Percentiles rank a stretch among this genome's conserved stretches.
phyloP scores from a whole-genome alignment of 345 rosid species.

The Citropsis articulata region DNA sequence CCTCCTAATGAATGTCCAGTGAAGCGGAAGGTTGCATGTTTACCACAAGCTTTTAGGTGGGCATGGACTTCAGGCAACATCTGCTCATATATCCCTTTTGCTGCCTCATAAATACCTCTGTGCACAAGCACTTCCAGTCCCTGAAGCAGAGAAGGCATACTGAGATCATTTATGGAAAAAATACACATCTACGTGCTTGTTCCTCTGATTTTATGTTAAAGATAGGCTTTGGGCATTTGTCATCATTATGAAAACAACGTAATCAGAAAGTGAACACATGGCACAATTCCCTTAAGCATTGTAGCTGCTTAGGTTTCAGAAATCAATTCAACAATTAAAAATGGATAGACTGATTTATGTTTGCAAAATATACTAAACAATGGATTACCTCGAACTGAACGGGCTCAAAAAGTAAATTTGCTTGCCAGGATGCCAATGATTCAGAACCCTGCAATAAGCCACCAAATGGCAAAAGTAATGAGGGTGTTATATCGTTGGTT shows the following conservation, averaged over 20 bases:
- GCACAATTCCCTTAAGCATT: constrained; percentile 2
- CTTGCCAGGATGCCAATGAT: constrained; percentile 93
- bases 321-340: background rate
- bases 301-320: background rate
- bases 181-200: background rate
- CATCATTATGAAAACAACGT: background rate
- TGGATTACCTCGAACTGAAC: constrained; percentile 68
- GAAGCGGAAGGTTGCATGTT: constrained; percentile 71
- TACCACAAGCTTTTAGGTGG: constrained; percentile 65
- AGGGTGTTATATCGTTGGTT: background rate
- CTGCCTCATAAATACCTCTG: constrained; percentile 98
- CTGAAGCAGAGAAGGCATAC: constrained; percentile 32
- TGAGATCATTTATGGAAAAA: background rate
- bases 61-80: constrained; percentile 82
- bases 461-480: background rate
- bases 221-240: background rate
- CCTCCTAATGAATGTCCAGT: constrained; percentile 98
- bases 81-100: constrained; percentile 88
- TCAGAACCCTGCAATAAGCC: constrained; percentile 72
- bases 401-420: constrained; percentile 93
- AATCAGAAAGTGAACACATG: background rate
- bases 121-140: constrained; percentile 81
- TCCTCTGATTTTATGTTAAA: background rate
- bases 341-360: background rate
- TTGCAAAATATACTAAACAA: background rate